phyloP scores from a whole-genome alignment of 1,284 basidiomycete species.

The Wolfiporia cocos region DNA sequence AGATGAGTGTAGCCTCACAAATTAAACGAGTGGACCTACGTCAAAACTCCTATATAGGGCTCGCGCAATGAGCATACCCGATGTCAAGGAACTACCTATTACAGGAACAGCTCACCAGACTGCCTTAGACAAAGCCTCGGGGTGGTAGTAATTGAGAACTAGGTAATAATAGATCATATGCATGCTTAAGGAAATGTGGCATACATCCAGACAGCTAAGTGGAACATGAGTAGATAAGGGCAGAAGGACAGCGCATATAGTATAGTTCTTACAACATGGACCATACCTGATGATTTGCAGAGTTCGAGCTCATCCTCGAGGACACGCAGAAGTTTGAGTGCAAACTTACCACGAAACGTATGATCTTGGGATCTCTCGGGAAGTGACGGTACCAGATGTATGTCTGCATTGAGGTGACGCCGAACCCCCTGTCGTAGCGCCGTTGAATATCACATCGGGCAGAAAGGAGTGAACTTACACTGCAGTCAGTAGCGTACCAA shows the following conservation, averaged over 20 bases:
- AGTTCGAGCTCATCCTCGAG: no score
- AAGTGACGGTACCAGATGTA: conserved; percentile 12
- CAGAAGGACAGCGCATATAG: no score
- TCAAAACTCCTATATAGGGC: conserved; percentile 9
- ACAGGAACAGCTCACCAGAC: conserved; percentile 13
- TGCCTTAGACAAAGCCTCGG: conserved; percentile 1
- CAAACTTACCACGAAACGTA: not conserved
- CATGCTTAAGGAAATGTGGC: conserved; percentile 10
- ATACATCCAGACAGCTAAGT: conserved; percentile 9
- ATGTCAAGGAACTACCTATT: not conserved
- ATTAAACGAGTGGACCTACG: no score
- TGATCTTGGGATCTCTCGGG: conserved; percentile 7
- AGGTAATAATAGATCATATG: conserved; percentile 15
- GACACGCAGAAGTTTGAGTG: no score
- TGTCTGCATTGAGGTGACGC: conserved; percentile 13
- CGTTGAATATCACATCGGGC: not conserved
- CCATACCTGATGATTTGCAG: no score
- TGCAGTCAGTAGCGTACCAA: conserved; percentile 10
- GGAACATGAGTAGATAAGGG: no score
- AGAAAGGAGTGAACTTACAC: conserved; percentile 11
- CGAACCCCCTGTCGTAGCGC: conserved; percentile 7
- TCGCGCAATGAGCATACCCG: not conserved
- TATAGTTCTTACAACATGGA: conserved; percentile 5
- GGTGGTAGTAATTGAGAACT: conserved; percentile 12
- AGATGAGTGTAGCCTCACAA: no score